phyloP scores from a whole-genome alignment of 1,284 basidiomycete genomes.

The Bondarzewia mesenterica region DNA sequence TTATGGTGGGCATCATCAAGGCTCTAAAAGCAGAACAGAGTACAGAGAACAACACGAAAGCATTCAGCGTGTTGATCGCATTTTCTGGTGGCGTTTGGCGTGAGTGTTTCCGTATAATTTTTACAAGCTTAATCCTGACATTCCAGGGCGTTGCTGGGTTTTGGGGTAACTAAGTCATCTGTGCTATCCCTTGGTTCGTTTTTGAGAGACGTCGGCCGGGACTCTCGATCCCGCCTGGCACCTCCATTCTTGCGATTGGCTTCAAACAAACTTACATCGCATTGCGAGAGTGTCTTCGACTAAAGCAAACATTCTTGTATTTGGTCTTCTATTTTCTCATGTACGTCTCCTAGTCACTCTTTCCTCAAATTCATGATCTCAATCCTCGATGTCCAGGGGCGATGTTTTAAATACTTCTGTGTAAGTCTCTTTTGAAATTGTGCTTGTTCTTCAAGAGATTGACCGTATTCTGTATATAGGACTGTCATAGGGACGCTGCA shows the following conservation, averaged over 20 bases:
- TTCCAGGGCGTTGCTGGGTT: background rate
- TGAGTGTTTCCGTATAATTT: slow-evolving; percentile 27
- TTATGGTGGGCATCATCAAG: slow-evolving; percentile 75
- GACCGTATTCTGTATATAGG: slow-evolving; percentile 25
- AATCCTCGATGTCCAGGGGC: slow-evolving; percentile 32
- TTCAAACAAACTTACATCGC: slow-evolving; percentile 64
- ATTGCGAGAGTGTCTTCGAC: slow-evolving; percentile 53
- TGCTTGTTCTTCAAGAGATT: background rate
- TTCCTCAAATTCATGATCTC: background rate
- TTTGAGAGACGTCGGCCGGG: slow-evolving; percentile 64
- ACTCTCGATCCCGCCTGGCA: slow-evolving; percentile 52
- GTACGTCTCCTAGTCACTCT: slow-evolving; percentile 25
- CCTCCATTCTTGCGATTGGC: slow-evolving; percentile 61
- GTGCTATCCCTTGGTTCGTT: slow-evolving; percentile 73
- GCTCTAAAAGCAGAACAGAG: slow-evolving; percentile 55
- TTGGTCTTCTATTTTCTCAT: slow-evolving; percentile 73
- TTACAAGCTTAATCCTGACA: background rate
- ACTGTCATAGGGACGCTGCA: slow-evolving; percentile 77
- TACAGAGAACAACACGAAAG: slow-evolving; percentile 69
- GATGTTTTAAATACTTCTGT: slow-evolving; percentile 73
- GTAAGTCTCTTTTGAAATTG: slow-evolving; percentile 28
- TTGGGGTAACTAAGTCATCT: too few relatives aligned
- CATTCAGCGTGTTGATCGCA: slow-evolving; percentile 69
- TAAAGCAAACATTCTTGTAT: slow-evolving; percentile 74
- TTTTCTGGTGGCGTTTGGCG: slow-evolving; percentile 73